Evolutionary conservation across 306 rosid species (phyloP), one percentile per base, ranked within the genome.

Genomic region (Erythrophleum fordii): DNA sequence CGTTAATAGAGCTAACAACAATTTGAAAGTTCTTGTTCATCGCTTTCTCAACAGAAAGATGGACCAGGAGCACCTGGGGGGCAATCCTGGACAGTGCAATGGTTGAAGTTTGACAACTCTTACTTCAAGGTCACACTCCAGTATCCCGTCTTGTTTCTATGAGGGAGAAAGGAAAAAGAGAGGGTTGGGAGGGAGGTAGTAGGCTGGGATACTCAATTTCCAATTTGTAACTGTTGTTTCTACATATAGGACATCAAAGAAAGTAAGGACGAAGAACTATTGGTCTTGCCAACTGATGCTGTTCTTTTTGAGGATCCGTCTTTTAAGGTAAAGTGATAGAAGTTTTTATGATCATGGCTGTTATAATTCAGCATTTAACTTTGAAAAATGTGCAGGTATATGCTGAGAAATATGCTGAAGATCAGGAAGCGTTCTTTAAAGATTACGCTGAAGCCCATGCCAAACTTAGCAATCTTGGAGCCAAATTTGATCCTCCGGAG

Each of bases 51-150:
- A 79, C 93, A 96, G 99, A 96, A 96, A 91, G 92, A 92, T 23
- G 98, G 99, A 62, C 98, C 99, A 9, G 99, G 99, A 84, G 97
- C 94, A 71, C 95, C 99, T 26, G 99, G 99, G 75, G 99, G 99
- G 72, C 98, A 96, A 75, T 96, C 99, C 76, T 96, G 98, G 99
- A 93, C 99, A 0, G 93, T 18, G 72, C 87, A 92, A 79, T 96
- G 98, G 99, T 85, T 96, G 90, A 93, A 92, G 89, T 96, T 96
- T 83, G 97, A 96, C 76, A 96, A 93, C 84, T 92, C 97, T 35
- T 96, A 92, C 88, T 96, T 93, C 86, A 96, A 88, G 99, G 99
- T 95, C 68, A 49, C 77, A 72, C 67, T 29, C 71, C 48, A 20
- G 6, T 22, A 22, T 55, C 35, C 69, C 1, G 42, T 75, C 58